Evolutionary conservation across 768 basidiomycete genomes (phyloP), one percentile per base, ranked within the genome.

Genomic region (Rhodocollybia butyracea): DNA sequence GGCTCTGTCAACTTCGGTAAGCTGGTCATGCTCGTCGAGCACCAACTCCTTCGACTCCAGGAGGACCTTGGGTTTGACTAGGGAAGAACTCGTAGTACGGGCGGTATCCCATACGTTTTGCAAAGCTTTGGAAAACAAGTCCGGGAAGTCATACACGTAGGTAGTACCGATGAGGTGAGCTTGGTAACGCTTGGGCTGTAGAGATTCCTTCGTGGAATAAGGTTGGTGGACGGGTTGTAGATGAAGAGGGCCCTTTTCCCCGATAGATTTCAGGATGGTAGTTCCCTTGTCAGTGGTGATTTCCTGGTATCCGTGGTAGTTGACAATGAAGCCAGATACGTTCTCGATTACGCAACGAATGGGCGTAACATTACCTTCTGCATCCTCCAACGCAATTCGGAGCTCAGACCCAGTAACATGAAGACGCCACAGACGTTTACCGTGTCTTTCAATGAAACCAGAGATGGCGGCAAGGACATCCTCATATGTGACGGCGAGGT

Each of bases 91-190:
- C 26, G 70, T 73, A 38, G 74, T 70, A 38, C 88, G 83, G 41
- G 84, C 84, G 63, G 86, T 85, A 60, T 81, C 75, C 97, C 97
- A 99, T 59, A 94, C 80, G 64, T 94, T 93, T 65, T 94, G 90
- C 57, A 98, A 76, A 6, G 96, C 94, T 75, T 98, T 98, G 36
- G 94, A 88, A 80, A 98, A 99, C 60, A 99, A 84, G 64, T 97
- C 97, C 39, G 97, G 97, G 88, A 98, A 99, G 73, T 98, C 97
- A 72, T 98, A 98, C 30, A 91, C 95, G 69, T 98, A 99, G 48
- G 97, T 99, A 29, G 97, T 99, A 51, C 97, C 97, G 62, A 97
- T 88, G 57, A 98, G 83, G 71, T 99, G 97, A 22, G 97, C 97
- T 68, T 98, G 96, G 76, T 98, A 98, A 60, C 97, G 94, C 71